Evolutionary conservation across 495 filamentous ascomycete species (phyloP).

Genomic region (Talaromyces ruber): DNA sequence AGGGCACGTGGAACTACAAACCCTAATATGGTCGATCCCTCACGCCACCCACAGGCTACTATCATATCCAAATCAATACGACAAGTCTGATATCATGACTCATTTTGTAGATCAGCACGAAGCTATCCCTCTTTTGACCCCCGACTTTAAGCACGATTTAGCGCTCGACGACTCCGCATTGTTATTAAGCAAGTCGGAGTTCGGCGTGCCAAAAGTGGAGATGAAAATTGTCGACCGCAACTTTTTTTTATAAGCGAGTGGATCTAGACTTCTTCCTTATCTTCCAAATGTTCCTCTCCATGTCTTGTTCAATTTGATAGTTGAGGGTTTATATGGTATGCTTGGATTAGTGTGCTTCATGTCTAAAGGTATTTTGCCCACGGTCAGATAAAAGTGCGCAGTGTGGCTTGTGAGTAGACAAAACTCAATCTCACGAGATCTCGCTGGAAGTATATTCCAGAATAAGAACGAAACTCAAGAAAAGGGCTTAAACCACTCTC

Average conservation of each 20-base stretch:
- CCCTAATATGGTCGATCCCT: not conserved
- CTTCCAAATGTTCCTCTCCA: not conserved
- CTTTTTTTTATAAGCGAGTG: not conserved
- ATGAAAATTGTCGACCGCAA: too few species aligned
- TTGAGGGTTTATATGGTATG: not conserved
- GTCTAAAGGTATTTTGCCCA: not conserved
- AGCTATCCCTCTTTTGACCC: not conserved
- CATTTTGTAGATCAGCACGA: not conserved
- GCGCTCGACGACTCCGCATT: not conserved
- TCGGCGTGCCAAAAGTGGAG: not conserved
- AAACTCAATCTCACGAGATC: not conserved
- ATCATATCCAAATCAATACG: not conserved
- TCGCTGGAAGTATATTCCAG: not conserved
- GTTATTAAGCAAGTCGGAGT: not conserved
- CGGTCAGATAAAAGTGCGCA: not conserved
- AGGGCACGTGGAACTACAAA: constrained; percentile 1
- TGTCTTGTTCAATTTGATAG: not conserved
- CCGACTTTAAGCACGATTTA: not conserved
- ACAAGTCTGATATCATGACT: not conserved
- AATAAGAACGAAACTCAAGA: too few species aligned
- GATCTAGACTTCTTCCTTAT: not conserved
- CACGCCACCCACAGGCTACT: too few species aligned
- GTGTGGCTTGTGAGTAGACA: not conserved
- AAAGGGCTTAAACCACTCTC: not conserved
- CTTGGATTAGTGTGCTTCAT: not conserved